Percentiles rank a stretch among this genome's conserved stretches.
phyloP scores from a whole-genome alignment of 108 stramenopile species.

The Epipyxis sp. region DNA sequence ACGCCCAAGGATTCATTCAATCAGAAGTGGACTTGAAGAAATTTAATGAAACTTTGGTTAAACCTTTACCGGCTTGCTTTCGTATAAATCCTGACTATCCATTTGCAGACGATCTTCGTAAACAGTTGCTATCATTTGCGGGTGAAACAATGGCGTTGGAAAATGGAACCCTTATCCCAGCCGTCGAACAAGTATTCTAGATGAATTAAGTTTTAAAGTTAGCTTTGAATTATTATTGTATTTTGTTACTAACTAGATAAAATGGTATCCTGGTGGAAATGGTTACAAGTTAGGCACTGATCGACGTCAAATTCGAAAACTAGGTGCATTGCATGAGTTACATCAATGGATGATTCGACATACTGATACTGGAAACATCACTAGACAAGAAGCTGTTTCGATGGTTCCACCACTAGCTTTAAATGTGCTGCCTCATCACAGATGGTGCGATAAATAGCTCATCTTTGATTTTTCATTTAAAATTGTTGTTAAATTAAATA shows the following conservation, averaged over 20 bases:
- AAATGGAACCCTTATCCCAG: too few relatives aligned
- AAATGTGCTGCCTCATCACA: constrained; percentile 69
- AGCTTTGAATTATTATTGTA: too few relatives aligned
- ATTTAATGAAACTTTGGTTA: constrained; percentile 41
- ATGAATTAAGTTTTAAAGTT: constrained; percentile 7
- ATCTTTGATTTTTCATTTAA: too few relatives aligned
- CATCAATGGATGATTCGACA: constrained; percentile 50
- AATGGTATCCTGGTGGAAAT: constrained; percentile 54
- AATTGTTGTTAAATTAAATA: too few relatives aligned
- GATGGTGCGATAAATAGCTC: too few relatives aligned
- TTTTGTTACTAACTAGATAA: constrained; percentile 34
- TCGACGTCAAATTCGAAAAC: constrained; percentile 48
- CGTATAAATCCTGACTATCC: constrained; percentile 50
- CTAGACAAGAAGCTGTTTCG: constrained; percentile 94
- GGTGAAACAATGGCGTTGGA: constrained; percentile 44
- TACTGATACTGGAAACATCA: constrained; percentile 65
- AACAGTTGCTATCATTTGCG: constrained; percentile 34
- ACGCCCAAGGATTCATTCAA: constrained; percentile 33
- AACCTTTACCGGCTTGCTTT: constrained; percentile 51
- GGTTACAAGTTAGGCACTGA: constrained; percentile 57
- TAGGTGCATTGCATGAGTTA: constrained; percentile 43
- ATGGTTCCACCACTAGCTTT: constrained; percentile 97
- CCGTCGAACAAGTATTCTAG: neutral
- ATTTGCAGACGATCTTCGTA: constrained; percentile 43
- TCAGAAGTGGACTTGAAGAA: constrained; percentile 44